Evolutionary conservation across 2,329 filamentous ascomycete species (phyloP), one percentile per base, ranked within the genome.

Genomic region (Talaromyces sp.): DNA sequence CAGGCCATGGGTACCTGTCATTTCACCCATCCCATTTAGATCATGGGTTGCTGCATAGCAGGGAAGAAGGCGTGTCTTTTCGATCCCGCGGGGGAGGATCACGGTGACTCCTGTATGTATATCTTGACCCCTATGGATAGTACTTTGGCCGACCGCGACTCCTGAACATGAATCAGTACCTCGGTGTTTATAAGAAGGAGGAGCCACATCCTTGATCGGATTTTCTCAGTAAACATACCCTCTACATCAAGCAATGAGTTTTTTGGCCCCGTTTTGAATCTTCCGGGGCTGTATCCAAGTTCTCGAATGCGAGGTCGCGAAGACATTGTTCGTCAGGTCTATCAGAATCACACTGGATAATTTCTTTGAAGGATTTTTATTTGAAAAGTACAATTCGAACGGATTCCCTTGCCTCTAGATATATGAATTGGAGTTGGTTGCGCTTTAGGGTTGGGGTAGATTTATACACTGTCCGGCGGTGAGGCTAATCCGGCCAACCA

Each of bases 1-100:
- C 15, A 56, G 8, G 3, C 41, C 39, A 19, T 56, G 53, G 6
- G 41, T 35, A 5, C 53, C 53, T 1, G 53, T 56, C 53, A 56
- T 46, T 40, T 56, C 53, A 9, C 53, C 53, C 53, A 56, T 56
- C 11, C 53, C 53, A 48, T 56, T 56, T 3, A 56, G 41, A 25
- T 56, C 41, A 31, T 56, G 53, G 1, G 41, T 56, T 28, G 53
- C 53, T 10, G 53, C 53, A 48, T 56, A 56, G 53, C 53, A 48
- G 2, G 53, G 53, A 33, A 46, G 6, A 6, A 36, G 41, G 11
- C 53, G 53, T 28, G 41, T 56, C 9, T 56, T 35, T 6, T 48
- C 22, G 10, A 22, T 31, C n/a, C 53, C 53, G 2, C 53, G 53
- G 6, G 53, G 53, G 19, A 56, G 19, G 7, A 56, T 56, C 41